These are phyloP conservation scores for Atalantia buxifolia DNA, from an alignment of 345 rosid species.

Conservation along the genomic window DNA sequence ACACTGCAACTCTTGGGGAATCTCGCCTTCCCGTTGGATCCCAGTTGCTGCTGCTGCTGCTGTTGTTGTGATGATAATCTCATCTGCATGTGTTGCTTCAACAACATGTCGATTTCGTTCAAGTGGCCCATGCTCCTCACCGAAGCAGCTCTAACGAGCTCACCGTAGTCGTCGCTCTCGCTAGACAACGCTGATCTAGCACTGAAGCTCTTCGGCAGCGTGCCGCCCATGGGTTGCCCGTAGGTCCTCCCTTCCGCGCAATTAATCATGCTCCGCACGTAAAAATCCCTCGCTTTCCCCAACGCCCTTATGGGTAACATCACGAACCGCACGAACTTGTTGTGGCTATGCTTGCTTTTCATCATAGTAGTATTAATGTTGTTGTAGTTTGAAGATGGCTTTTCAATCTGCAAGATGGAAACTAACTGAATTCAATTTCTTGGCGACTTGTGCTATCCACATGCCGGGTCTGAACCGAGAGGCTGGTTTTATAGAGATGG, in stretches of 20 bases:
- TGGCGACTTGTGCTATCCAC: too few species aligned
- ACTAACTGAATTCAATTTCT: too few species aligned
- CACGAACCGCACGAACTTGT: constrained; percentile 48
- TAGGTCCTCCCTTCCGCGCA: constrained; percentile 34
- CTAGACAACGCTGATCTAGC: constrained; percentile 27
- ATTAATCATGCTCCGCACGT: constrained; percentile 58
- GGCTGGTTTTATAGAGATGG: not conserved
- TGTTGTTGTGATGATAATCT: not conserved
- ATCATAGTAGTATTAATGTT: constrained; percentile 1
- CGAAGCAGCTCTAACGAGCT: constrained; percentile 66
- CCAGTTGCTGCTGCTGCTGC: not conserved
- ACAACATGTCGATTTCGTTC: constrained; percentile 47
- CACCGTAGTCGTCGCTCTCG: constrained; percentile 53
- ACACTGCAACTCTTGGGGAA: constrained; percentile 52
- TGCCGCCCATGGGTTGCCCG: constrained; percentile 13
- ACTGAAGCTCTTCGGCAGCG: constrained; percentile 62
- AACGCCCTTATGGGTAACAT: constrained; percentile 44
- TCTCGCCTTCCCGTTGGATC: constrained; percentile 3
- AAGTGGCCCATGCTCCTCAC: constrained; percentile 48
- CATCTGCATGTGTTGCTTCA: constrained; percentile 23
- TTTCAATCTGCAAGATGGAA: too few species aligned
- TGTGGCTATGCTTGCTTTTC: constrained; percentile 34
- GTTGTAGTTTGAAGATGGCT: too few species aligned
- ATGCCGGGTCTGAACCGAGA: too few species aligned
- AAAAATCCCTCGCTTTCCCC: constrained; percentile 60